Evolutionary conservation across 192 early-diverging fungal species (phyloP), one percentile per base, ranked within the genome.

Genomic region (Linnemannia exigua): DNA sequence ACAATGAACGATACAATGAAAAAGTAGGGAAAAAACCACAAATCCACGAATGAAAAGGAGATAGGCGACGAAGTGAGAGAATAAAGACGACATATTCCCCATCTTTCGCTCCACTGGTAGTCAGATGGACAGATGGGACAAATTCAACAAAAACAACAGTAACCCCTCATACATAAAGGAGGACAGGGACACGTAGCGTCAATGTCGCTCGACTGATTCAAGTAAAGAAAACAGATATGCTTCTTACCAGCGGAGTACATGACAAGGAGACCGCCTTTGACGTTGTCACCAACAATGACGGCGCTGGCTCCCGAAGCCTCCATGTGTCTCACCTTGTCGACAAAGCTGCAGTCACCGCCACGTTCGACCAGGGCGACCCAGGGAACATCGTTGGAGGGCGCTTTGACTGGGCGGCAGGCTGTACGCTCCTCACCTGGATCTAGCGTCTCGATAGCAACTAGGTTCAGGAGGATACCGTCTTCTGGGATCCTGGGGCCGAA

Each of bases 251-350:
- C 82, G 19, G 93, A 90, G 87, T 95, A 97, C 96, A 99, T 98
- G 80, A 97, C 97, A 73, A 97, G 94, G 50, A 97, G 92, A 52
- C 93, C 87, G 54, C 91, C 90, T n/a, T 90, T 90, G 77, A 91
- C 90, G 36, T 90, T 89, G 82, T 99, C 97, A 22, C 97, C 97
- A 20, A 99, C 96, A 35, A 98, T 90, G 25, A 99, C 97, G 1
- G 94, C 96, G 16, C 90, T 89, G 2, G 96, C 96, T 35, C 97
- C 97, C 47, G 93, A 92, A 11, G 79, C 86, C 89, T 99, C 97
- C 97, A 98, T 97, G 41, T 94, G 92, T 50, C 96, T 90, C 15
- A 99, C 94, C 87, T 99, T 99, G 11, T 96, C 94, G 48, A 95
- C 91, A 80, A 99, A 99, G 0, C 94, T 90, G 83, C 98, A 99